Evolutionary conservation across 192 early-diverging fungal species (phyloP).

Genomic region (Linderina pennispora): DNA sequence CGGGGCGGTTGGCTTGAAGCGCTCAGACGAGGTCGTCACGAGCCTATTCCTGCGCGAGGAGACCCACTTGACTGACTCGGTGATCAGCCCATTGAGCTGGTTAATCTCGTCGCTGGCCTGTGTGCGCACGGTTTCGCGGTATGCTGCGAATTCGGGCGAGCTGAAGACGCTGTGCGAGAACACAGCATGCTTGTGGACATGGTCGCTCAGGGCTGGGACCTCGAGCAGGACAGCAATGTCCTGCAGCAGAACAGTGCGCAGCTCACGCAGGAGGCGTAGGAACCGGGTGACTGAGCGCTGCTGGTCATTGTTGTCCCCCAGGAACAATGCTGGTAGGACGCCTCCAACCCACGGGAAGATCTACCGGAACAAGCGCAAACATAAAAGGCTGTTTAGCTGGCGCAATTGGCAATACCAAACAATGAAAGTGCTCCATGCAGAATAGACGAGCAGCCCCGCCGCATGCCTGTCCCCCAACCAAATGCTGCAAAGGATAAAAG

Average conservation of each 20-base stretch:
- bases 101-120: constrained; percentile 17
- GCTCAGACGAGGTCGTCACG: constrained; percentile 7
- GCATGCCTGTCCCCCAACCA: no score
- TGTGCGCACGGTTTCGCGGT: constrained; percentile 20
- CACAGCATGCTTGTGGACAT: constrained; percentile 6
- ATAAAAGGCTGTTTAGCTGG: background rate
- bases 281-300: constrained; percentile 27
- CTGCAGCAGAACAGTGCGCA: constrained; percentile 36
- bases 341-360: constrained; percentile 40
- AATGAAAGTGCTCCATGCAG: no score
- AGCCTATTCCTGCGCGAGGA: constrained; percentile 11
- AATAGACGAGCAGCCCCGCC: no score
- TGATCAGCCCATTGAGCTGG: constrained; percentile 5
- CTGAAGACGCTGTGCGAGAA: constrained; percentile 25
- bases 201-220: constrained; percentile 18
- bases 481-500: no score
- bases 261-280: constrained; percentile 30
- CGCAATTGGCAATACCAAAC: no score
- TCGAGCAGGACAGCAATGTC: constrained; percentile 36
- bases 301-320: constrained; percentile 29
- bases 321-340: constrained; percentile 18
- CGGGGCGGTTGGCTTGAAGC: constrained; percentile 24
- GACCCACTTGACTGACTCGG: constrained; percentile 8
- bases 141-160: constrained; percentile 17
- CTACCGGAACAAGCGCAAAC: background rate